A percentile compares a stretch with the other conserved stretches of the same genome.
phyloP scores from a whole-genome alignment of 192 early-diverging fungal species.

The Phycomyces nitens region DNA sequence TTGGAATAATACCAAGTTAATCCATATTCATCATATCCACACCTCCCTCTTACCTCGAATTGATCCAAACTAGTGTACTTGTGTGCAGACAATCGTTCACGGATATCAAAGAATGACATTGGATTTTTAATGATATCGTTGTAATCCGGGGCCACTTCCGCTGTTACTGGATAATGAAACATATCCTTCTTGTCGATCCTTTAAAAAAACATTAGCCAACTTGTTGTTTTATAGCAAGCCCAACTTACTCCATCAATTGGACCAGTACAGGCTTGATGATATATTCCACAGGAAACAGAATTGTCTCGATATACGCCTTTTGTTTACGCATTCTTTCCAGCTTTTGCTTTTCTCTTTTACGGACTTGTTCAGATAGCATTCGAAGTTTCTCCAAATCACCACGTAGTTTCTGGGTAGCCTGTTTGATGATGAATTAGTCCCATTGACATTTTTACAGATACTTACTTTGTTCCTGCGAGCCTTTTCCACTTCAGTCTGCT shows the following conservation, averaged over 20 bases:
- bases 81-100: slow-evolving; percentile 49
- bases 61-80: slow-evolving; percentile 55
- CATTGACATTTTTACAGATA: background rate
- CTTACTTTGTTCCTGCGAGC: slow-evolving; percentile 33
- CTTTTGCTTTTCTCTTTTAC: slow-evolving; percentile 69
- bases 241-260: slow-evolving; percentile 61
- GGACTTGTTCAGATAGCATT: slow-evolving; percentile 76
- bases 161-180: slow-evolving; percentile 68
- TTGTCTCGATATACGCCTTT: slow-evolving; percentile 60
- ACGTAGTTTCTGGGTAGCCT: slow-evolving; percentile 55
- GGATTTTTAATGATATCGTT: slow-evolving; percentile 60
- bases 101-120: slow-evolving; percentile 76
- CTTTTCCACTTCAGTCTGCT: slow-evolving; percentile 76
- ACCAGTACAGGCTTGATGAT: slow-evolving; percentile 62
- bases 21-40: background rate
- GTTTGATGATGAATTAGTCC: background rate
- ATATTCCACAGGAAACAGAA: slow-evolving; percentile 69
- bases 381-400: slow-evolving; percentile 87
- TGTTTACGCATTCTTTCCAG: slow-evolving; percentile 55
- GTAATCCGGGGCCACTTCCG: slow-evolving; percentile 74
- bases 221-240: background rate
- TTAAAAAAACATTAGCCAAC: background rate
- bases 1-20: slow-evolving; percentile 4
- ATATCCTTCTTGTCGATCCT: slow-evolving; percentile 64
- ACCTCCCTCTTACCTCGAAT: slow-evolving; percentile 45